Evolutionary conservation across 148 eudicot genomes (phyloP), one percentile per base, ranked within the genome.

Genomic region (Heliamphora exappendiculata): DNA sequence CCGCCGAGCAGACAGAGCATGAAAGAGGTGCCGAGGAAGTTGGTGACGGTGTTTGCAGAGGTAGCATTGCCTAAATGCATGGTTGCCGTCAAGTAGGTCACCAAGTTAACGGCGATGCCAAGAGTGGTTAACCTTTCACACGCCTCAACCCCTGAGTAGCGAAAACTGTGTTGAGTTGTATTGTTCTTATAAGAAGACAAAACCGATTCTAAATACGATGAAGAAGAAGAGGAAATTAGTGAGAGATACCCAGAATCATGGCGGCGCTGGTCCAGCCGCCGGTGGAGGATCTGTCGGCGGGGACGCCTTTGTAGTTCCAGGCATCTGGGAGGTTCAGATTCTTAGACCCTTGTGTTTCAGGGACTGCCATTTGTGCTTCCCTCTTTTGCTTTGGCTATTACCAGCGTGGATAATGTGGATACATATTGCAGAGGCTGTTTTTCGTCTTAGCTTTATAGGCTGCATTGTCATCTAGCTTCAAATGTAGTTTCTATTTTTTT

Each of bases 11-110:
- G 84, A 74, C 90, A 89, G 28, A 94, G 88, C 93, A 94, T 88
- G 82, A 92, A 94, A 39, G 98, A 94, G 39, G 98, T 94, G 16
- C 98, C 98, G 28, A 94, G 79, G 83, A 94, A 94, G 58, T 94
- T 94, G 47, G 98, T 94, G 55, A 92, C 97, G 0, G 88, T 86
- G 76, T 94, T 94, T 54, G 98, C 98, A 0, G 98, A 84, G 53
- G 49, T 76, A 8, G 97, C 95, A 84, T 85, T 91, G 8, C 98
- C 95, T 80, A 92, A 79, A 81, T 94, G 98, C 98, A 94, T 94
- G 2, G 94, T 91, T 0, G 84, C 90, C 0, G 97, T 94, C 80
- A 94, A 75, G 75, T 94, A 94, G 0, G 98, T 91, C 75, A 94
- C 94, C 80, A 94, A 62, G 65, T 91, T 94, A 28, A 94, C 93